Conservation (phyloP, 345 rosid species). For the Capsella bursapastoris region DNA sequence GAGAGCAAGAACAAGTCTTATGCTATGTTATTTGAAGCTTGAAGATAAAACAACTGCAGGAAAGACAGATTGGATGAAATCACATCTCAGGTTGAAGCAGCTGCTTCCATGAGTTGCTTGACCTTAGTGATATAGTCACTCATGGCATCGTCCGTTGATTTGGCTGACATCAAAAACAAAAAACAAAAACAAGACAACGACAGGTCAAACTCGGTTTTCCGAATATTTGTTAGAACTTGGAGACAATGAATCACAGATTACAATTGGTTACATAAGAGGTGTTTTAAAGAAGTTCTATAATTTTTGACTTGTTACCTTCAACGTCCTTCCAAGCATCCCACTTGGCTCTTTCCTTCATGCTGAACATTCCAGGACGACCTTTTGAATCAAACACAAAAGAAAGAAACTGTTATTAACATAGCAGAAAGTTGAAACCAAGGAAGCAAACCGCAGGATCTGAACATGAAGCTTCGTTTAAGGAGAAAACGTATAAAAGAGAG, state of each 20-base stretch:
- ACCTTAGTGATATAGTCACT: slow-evolving; percentile 77
- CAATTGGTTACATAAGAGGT: not conserved
- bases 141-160: slow-evolving; percentile 79
- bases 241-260: not conserved
- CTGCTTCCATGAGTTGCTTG: slow-evolving; percentile 70
- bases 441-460: not conserved
- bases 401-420: not conserved
- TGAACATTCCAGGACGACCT: slow-evolving; percentile 95
- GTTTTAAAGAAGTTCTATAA: not conserved
- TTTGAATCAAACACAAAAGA: not conserved
- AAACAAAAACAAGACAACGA: not conserved
- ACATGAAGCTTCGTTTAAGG: not conserved
- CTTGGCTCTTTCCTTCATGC: slow-evolving; percentile 80
- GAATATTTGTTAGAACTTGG: not conserved
- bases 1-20: slow-evolving; percentile 38
- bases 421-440: not conserved
- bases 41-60: slow-evolving; percentile 17
- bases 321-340: slow-evolving; percentile 99
- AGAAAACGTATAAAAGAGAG: not conserved
- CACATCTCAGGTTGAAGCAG: slow-evolving; percentile 47
- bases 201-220: not conserved
- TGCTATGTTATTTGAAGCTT: slow-evolving; percentile 39
- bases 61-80: slow-evolving; percentile 19
- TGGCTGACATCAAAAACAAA: slow-evolving; percentile 45
- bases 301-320: slow-evolving; percentile 60